Conservation (phyloP, 108 stramenopile species). For the Mayamaea pseudoterrestris region DNA sequence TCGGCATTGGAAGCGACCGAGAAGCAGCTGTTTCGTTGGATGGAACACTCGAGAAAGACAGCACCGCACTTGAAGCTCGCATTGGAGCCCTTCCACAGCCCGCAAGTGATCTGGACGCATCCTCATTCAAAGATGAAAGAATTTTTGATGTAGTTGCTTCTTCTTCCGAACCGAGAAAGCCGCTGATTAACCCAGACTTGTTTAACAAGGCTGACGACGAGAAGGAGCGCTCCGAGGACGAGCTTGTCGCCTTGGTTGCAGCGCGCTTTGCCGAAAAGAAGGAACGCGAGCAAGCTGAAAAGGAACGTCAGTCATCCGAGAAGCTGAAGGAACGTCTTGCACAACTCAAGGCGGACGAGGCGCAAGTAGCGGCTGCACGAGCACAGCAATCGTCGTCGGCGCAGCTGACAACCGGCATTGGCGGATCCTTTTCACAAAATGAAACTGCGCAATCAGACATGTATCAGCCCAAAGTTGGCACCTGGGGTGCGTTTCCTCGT, state of each 20-base stretch:
- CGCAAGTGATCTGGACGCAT: neutral
- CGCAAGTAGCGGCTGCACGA: constrained; percentile 1
- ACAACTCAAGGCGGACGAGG: neutral
- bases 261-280: constrained; percentile 33
- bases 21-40: constrained; percentile 24
- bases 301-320: constrained; percentile 8
- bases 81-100: constrained; percentile 6
- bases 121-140: neutral
- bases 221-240: constrained; percentile 52
- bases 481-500: constrained; percentile 90
- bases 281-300: constrained; percentile 14
- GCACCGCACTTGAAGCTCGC: neutral
- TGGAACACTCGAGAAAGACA: constrained; percentile 1
- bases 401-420: constrained; percentile 56
- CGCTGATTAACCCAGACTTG: constrained; percentile 16
- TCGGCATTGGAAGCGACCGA: constrained; percentile 17
- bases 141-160: neutral
- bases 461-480: constrained; percentile 59
- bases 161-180: neutral
- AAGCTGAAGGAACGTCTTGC: neutral
- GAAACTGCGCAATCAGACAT: constrained; percentile 14
- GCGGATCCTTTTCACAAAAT: constrained; percentile 50
- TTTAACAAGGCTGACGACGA: constrained; percentile 22
- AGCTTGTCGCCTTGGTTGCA: constrained; percentile 48
- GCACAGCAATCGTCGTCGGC: too few relatives aligned